Conservation (phyloP, 2,329 filamentous ascomycete species). For the Aspergillus thermomutatus region DNA sequence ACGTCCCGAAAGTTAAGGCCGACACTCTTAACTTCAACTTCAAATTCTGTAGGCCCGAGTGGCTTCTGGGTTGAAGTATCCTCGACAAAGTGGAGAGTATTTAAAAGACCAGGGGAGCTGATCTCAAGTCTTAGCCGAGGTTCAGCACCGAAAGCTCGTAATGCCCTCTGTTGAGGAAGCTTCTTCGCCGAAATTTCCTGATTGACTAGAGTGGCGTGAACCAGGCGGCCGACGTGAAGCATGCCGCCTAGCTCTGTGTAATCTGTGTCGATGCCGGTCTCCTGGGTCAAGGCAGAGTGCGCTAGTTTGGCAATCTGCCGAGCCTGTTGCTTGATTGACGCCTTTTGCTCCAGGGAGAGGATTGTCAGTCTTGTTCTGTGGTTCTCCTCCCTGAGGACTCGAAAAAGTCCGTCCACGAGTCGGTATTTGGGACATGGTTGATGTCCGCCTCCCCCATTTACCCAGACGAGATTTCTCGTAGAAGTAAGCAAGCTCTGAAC, state of each 20-base stretch:
- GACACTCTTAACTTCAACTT: constrained; percentile 20
- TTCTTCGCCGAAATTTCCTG: not conserved
- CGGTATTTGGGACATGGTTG: constrained; percentile 6
- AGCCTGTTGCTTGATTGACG: not conserved
- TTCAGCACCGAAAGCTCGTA: constrained; percentile 1
- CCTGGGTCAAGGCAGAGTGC: not conserved
- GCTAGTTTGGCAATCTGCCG: constrained; percentile 4
- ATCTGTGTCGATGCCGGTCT: constrained; percentile 1
- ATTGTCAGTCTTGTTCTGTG: constrained; percentile 1
- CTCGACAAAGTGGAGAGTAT: constrained; percentile 16
- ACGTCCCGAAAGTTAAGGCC: constrained; percentile 24
- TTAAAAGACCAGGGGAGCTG: constrained; percentile 14
- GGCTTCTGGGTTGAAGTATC: constrained; percentile 2
- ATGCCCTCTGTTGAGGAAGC: not conserved
- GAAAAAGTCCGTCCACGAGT: constrained; percentile 10
- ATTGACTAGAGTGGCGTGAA: not conserved
- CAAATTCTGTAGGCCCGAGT: constrained; percentile 15
- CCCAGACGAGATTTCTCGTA: constrained; percentile 7
- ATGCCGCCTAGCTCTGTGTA: constrained; percentile 6
- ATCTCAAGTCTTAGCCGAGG: constrained; percentile 12
- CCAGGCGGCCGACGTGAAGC: constrained; percentile 8
- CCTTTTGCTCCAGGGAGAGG: constrained; percentile 1
- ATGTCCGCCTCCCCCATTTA: constrained; percentile 6
- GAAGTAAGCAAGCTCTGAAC: constrained; percentile 1
- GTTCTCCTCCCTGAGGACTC: constrained; percentile 6